Evolutionary conservation across 257 asterid species (phyloP), one percentile per base, ranked within the genome.

Genomic region (Vinca minor): DNA sequence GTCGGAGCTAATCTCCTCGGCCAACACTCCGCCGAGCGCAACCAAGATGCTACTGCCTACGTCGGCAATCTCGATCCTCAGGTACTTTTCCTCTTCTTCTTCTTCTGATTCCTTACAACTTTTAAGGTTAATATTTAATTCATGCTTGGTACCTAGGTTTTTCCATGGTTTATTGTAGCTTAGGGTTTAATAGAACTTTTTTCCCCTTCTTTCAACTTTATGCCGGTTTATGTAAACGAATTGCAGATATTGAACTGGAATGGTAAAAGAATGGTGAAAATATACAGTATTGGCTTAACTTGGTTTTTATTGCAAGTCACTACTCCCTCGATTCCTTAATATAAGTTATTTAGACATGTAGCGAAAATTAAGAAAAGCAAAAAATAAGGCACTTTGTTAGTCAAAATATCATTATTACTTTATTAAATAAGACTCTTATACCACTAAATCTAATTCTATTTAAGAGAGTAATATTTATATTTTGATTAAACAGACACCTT

Each of bases 21-120:
- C 41, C 98, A 91, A 79, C 98, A 91, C 78, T 79, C 96, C 46
- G 96, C 95, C 69, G 98, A 91, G 85, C 90, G 95, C 71, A 91
- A 91, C 86, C 95, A 88, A 67, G 96, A 88, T 63, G 94, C 98
- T 73, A 91, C 98, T 76, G 92, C 93, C 47, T 88, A 88, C 75
- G 96, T 86, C 65, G 96, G 98, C 71, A 91, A 86, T 66, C 95
- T 91, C 66, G 96, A 91, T 62, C 78, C 88, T 68, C 87, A 83
- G 61, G 96, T 83, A 77, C 35, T 34, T 7, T n/a, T 36, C 62
- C 21, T 26, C 28, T 13, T 0, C n/a, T 21, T 46, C 59, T n/a
- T n/a, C n/a, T 7, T 21, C 62, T 45, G 2, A 11, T 67, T 17
- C 52, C 7, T 36, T 54, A 8, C 29, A 8, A 60, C 45, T 56